A percentile compares a stretch with the other conserved stretches of the same genome.
phyloP scores from a whole-genome alignment of 129 eudicot genomes.

The Flaveria trinervia region DNA sequence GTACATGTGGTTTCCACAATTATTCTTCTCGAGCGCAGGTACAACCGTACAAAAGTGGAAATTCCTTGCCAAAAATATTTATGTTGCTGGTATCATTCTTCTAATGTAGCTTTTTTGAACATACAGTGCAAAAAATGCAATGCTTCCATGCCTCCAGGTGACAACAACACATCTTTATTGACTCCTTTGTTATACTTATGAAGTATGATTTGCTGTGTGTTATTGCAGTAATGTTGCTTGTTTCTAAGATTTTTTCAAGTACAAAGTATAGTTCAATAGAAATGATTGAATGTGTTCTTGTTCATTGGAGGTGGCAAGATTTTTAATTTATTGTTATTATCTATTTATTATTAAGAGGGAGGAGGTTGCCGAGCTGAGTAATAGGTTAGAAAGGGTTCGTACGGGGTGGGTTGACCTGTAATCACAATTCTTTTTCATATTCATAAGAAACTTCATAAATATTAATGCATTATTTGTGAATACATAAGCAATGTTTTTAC shows the following conservation, averaged over 20 bases:
- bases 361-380: no score
- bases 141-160: conserved; percentile 73
- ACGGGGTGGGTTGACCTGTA: neutral
- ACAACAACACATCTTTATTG: conserved; percentile 11
- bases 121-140: conserved; percentile 89
- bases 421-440: neutral
- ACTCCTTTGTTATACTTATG: neutral
- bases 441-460: no score
- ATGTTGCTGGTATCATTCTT: conserved; percentile 18
- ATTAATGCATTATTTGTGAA: neutral
- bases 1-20: conserved; percentile 96
- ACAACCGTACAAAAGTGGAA: conserved; percentile 16
- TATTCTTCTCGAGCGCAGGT: conserved; percentile 90
- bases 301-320: neutral
- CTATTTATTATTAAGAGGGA: neutral
- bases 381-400: neutral
- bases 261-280: neutral
- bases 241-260: neutral
- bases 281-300: neutral
- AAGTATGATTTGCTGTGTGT: no score
- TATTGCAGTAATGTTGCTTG: neutral
- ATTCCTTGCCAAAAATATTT: conserved; percentile 6
- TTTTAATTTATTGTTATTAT: neutral
- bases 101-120: conserved; percentile 27
- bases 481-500: neutral